Percentiles rank a stretch among this genome's conserved stretches.
Conservation (phyloP, 208 protist species). For the Trypanosoma cruzi region DNA sequence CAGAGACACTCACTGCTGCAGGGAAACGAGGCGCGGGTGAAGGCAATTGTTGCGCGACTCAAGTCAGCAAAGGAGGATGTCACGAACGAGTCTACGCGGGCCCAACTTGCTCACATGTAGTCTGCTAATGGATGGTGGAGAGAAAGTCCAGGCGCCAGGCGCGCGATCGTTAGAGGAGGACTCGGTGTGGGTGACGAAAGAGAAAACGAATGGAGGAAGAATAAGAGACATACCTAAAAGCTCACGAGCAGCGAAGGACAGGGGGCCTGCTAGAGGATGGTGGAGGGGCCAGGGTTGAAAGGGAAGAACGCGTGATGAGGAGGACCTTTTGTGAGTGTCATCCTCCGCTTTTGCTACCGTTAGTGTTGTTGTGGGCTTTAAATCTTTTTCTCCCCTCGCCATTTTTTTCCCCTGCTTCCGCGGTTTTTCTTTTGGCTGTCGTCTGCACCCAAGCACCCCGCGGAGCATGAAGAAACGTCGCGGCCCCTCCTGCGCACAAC, state of each 20-base stretch:
- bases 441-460: neutral
- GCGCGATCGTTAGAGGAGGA: too few relatives aligned
- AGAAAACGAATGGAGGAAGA: too few relatives aligned
- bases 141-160: too few relatives aligned
- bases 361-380: neutral
- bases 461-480: neutral
- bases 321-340: neutral
- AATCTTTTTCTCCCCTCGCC: neutral
- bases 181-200: too few relatives aligned
- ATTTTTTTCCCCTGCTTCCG: neutral
- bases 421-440: neutral
- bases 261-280: too few relatives aligned
- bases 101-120: conserved; percentile 62
- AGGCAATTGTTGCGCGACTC: conserved; percentile 45
- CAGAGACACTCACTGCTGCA: conserved; percentile 50
- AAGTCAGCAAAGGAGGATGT: conserved; percentile 36
- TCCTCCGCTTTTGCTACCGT: too few relatives aligned
- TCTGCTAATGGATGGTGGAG: neutral
- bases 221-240: too few relatives aligned
- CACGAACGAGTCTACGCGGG: conserved; percentile 56
- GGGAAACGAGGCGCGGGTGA: conserved; percentile 19
- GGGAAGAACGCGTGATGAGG: too few relatives aligned
- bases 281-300: too few relatives aligned
- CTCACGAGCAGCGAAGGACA: too few relatives aligned
- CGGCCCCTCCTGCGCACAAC: neutral